Evolutionary conservation across 345 rosid genomes (phyloP).

Genomic region (Sonneratia alba): DNA sequence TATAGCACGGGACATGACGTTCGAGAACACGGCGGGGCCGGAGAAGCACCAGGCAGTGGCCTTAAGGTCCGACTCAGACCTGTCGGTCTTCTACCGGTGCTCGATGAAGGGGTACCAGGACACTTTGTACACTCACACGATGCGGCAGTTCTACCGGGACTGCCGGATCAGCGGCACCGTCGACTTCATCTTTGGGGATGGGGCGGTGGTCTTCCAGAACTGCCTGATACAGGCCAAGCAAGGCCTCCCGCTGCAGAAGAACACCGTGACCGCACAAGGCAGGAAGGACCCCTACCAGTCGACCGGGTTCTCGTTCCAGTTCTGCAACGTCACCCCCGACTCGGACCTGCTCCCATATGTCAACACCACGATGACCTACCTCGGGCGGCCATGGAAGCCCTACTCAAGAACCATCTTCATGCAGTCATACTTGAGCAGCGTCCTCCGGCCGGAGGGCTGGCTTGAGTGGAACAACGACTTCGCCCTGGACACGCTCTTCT

Average conservation of each 20-base stretch:
- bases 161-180: constrained; percentile 73
- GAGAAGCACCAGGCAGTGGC: constrained; percentile 86
- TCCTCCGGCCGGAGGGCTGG: constrained; percentile 65
- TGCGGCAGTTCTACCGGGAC: constrained; percentile 84
- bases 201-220: constrained; percentile 57
- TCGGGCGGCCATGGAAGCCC: constrained; percentile 83
- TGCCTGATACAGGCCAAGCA: constrained; percentile 53
- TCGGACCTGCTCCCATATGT: constrained; percentile 36
- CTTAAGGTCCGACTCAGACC: constrained; percentile 65
- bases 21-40: constrained; percentile 84
- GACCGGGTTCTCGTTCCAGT: constrained; percentile 81
- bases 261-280: constrained; percentile 81
- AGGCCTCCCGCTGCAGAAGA: constrained; percentile 62
- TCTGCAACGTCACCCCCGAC: constrained; percentile 64
- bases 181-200: constrained; percentile 88
- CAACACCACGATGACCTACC: constrained; percentile 42
- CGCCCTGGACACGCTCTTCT: constrained; percentile 51
- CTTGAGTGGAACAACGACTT: constrained; percentile 56
- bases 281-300: constrained; percentile 55
- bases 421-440: constrained; percentile 53
- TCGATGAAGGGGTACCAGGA: constrained; percentile 71
- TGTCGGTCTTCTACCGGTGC: constrained; percentile 53
- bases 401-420: constrained; percentile 70
- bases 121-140: constrained; percentile 71
- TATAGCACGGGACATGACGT: constrained; percentile 62